Percentiles rank a stretch among this genome's conserved stretches.
phyloP scores from a whole-genome alignment of 176 grass and related monocot genomes.

The Hyparrhenia diplandra region DNA sequence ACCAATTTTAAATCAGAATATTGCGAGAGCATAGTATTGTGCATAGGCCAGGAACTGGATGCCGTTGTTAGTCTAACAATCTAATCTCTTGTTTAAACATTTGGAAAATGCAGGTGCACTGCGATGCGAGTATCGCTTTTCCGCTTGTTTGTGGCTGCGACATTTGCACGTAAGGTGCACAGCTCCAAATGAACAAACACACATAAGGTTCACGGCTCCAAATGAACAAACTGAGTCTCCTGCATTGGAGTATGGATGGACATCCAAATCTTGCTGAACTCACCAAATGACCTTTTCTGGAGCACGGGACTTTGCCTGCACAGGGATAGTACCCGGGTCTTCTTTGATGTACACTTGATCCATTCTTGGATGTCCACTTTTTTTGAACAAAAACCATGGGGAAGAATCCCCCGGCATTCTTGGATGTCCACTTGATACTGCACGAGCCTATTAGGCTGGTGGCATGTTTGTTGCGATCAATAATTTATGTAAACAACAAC shows the following conservation, averaged over 20 bases:
- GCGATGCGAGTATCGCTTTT: slow-evolving; percentile 81
- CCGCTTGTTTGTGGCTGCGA: slow-evolving; percentile 76
- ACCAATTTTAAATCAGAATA: neutral
- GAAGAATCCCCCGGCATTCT: too few species aligned
- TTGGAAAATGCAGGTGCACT: slow-evolving; percentile 86
- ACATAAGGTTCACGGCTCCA: too few species aligned
- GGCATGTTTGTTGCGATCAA: neutral
- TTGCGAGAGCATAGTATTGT: neutral
- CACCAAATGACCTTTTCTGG: neutral
- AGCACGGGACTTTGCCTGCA: neutral
- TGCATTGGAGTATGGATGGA: neutral
- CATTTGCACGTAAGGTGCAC: slow-evolving; percentile 60
- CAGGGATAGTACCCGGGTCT: too few species aligned
- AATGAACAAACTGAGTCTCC: neutral
- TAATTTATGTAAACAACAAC: neutral
- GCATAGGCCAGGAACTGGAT: neutral
- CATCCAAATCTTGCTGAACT: neutral
- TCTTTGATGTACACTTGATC: too few species aligned
- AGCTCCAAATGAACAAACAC: too few species aligned
- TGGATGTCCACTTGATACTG: neutral
- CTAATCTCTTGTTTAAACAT: neutral
- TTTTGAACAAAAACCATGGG: too few species aligned
- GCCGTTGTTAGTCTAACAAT: neutral
- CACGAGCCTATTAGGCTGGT: neutral
- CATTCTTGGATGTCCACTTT: too few species aligned